Percentiles rank a stretch among this genome's conserved stretches.
phyloP scores from a whole-genome alignment of 441 rosid species.

The Adansonia grandidieri region DNA sequence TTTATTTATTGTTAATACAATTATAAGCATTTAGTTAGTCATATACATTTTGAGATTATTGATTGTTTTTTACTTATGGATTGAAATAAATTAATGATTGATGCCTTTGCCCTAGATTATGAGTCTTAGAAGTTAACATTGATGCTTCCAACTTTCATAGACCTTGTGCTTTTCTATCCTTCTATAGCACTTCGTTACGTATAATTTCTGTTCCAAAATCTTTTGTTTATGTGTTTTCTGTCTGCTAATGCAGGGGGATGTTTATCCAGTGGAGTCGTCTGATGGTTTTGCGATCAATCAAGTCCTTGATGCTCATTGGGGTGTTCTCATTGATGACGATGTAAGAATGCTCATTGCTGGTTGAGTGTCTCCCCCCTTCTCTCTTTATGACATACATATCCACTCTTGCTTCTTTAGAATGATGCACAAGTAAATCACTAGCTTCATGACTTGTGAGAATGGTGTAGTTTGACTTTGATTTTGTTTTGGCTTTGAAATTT shows the following conservation, averaged over 20 bases:
- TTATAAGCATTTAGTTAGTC: background rate
- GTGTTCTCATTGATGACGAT: slow-evolving; percentile 84
- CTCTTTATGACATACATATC: background rate
- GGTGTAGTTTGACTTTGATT: background rate
- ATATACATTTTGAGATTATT: background rate
- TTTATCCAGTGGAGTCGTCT: slow-evolving; percentile 83
- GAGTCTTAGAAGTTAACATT: background rate
- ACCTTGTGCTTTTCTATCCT: background rate
- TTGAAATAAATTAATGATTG: background rate
- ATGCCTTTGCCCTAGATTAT: background rate
- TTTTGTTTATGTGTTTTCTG: slow-evolving; percentile 24
- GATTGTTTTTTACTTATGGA: background rate
- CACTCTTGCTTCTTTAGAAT: background rate
- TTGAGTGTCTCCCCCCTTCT: background rate
- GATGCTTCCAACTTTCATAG: slow-evolving; percentile 15
- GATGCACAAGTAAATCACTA: background rate
- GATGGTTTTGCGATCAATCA: slow-evolving; percentile 57
- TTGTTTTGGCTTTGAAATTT: slow-evolving; percentile 13
- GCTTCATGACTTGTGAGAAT: background rate
- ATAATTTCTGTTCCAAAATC: background rate
- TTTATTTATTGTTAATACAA: background rate
- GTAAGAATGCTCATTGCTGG: slow-evolving; percentile 52
- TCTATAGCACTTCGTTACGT: background rate
- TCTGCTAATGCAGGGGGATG: slow-evolving; percentile 74
- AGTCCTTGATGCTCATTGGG: slow-evolving; percentile 99